Base-by-base conservation (phyloP, 108 stramenopile species). In the Pseudonitzschia delicatissima region DNA sequence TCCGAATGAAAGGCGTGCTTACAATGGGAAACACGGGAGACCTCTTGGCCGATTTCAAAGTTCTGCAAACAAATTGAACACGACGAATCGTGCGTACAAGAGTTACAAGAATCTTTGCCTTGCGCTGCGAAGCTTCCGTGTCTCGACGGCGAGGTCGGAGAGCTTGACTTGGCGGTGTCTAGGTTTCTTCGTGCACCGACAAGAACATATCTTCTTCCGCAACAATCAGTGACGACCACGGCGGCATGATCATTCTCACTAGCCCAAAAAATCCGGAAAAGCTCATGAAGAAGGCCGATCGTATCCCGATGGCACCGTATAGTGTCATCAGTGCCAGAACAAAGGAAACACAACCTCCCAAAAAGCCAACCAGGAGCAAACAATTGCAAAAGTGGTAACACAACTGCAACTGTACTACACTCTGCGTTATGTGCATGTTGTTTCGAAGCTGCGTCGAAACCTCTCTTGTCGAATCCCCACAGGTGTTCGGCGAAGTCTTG, bases 21-120 rank as follows among this genome's bases (percentile, higher is more conserved):
- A 34, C 73, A 74, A 4, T 32, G 35, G 5, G 48, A 25, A 21
- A 40, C 51, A 20, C 28, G 9, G 9, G 73, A 74, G 8, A 74
- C 21, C 35, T 62, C 37, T 15, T 74, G 31, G 11, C 40, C 61
- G 26, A 36, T 60, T 18, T 61, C 51, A 25, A 67, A 67, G 35
- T 35, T n/a, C 28, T 64, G 36, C 5, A 74, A 48, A 45, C 73
- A 74, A 9, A 74, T 74, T 13, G 66, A 37, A 55, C 73, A 74
- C 26, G 32, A 49, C 12, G 50, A 37, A 42, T 32, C 26, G 25
- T 33, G 17, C 31, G 31, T 27, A 33, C n/a, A 17, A 44, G 42
- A 45, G 60, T 61, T 2, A 40, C 50, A 1, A 47, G 2, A 34
- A 11, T 31, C 60, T 50, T 50, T 18, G 55, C 50, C 26, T 57